Evolutionary conservation across 768 basidiomycete genomes (phyloP).

Genomic region (Tulasnella sp.): DNA sequence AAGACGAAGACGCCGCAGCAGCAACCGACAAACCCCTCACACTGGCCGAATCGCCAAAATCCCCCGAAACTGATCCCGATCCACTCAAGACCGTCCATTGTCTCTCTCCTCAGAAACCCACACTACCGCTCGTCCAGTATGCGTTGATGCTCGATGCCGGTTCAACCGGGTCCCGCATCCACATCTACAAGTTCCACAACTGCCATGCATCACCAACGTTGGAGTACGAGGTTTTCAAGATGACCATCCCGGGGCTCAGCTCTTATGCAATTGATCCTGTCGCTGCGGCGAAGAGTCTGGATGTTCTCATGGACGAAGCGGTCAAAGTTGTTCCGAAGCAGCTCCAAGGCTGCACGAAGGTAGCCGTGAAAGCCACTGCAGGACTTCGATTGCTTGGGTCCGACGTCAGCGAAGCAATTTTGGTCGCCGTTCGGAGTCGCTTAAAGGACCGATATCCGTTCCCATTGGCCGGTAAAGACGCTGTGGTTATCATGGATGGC

Average conservation of each 20-base stretch:
- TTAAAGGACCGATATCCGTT: constrained; percentile 66
- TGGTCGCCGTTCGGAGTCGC: constrained; percentile 64
- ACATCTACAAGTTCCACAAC: constrained; percentile 98
- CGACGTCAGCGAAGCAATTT: constrained; percentile 61
- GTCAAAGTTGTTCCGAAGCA: constrained; percentile 65
- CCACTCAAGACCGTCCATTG: constrained; percentile 71
- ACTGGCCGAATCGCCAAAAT: constrained; percentile 36
- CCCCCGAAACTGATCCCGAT: constrained; percentile 72
- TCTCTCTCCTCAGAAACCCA: constrained; percentile 49
- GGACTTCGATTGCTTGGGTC: constrained; percentile 72
- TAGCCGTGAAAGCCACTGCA: constrained; percentile 91
- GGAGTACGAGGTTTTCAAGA: constrained; percentile 91
- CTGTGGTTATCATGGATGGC: constrained; percentile 90
- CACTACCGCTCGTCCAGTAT: constrained; percentile 71
- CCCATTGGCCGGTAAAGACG: constrained; percentile 53
- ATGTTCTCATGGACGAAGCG: constrained; percentile 77
- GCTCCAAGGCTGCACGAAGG: constrained; percentile 69
- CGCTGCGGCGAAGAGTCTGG: constrained; percentile 73
- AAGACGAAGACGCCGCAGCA: constrained; percentile 21
- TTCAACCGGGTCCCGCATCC: constrained; percentile 94
- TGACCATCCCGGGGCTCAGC: constrained; percentile 76
- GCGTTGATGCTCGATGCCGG: constrained; percentile 98
- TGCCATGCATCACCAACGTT: constrained; percentile 63
- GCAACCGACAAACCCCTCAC: constrained; percentile 23
- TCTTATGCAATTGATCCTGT: constrained; percentile 54